These are phyloP conservation scores for Phytophthora colocasiae DNA, from an alignment of 352 stramenopile species.

Conservation along the genomic window DNA sequence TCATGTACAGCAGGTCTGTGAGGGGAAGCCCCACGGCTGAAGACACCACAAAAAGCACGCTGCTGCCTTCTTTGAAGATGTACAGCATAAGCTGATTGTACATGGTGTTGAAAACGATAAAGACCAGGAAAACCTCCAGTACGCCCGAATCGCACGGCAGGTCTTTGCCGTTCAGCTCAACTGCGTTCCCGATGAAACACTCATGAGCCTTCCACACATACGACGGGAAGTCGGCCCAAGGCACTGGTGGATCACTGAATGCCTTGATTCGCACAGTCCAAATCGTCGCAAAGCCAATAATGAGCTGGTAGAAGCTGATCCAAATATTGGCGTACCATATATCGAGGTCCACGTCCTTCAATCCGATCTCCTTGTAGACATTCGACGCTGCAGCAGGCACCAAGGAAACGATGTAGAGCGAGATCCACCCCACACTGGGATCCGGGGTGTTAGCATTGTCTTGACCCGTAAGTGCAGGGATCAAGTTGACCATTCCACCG, in stretches of 20 bases:
- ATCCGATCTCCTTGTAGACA: slow-evolving; percentile 90
- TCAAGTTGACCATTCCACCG: slow-evolving; percentile 86
- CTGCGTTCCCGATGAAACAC: slow-evolving; percentile 78
- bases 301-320: slow-evolving; percentile 87
- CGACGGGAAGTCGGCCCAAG: slow-evolving; percentile 70
- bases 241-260: slow-evolving; percentile 81
- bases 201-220: slow-evolving; percentile 76
- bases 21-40: slow-evolving; percentile 84
- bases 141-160: slow-evolving; percentile 72
- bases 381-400: slow-evolving; percentile 78
- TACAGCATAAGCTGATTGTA: slow-evolving; percentile 92
- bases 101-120: slow-evolving; percentile 89
- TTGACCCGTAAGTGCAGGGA: slow-evolving; percentile 75
- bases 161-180: slow-evolving; percentile 69
- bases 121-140: slow-evolving; percentile 80
- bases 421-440: slow-evolving; percentile 77
- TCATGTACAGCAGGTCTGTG: slow-evolving; percentile 88
- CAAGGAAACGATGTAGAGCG: slow-evolving; percentile 80
- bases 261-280: slow-evolving; percentile 84
- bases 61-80: slow-evolving; percentile 91
- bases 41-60: slow-evolving; percentile 88
- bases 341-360: slow-evolving; percentile 89
- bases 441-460: slow-evolving; percentile 77
- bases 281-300: slow-evolving; percentile 73
- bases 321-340: slow-evolving; percentile 91